Conservation (phyloP, 345 rosid genomes). For the Psidium guajava region DNA sequence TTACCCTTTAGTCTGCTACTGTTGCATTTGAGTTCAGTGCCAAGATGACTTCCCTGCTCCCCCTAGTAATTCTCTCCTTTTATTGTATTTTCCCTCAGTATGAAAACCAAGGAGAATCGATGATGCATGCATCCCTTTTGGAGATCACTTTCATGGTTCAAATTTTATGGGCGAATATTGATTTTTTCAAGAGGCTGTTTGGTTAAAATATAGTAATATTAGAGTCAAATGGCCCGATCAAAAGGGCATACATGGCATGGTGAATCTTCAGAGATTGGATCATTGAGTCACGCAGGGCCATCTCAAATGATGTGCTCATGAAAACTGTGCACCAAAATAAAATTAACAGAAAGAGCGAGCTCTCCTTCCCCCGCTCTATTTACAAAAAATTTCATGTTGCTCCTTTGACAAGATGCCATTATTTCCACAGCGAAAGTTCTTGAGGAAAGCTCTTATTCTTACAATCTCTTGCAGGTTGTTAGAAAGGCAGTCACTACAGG, state of each 20-base stretch:
- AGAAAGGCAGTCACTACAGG: constrained; percentile 85
- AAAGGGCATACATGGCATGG: neutral
- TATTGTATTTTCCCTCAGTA: neutral
- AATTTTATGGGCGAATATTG: neutral
- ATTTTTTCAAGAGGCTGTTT: neutral
- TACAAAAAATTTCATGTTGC: neutral
- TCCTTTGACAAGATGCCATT: neutral
- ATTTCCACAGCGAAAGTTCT: neutral
- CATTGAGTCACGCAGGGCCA: neutral
- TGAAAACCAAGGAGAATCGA: neutral
- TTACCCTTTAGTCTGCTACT: neutral
- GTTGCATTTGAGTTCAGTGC: neutral
- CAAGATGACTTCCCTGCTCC: neutral
- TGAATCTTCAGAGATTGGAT: neutral
- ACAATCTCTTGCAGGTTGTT: constrained; percentile 37
- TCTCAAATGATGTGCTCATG: neutral
- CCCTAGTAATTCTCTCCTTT: neutral
- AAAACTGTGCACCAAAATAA: neutral
- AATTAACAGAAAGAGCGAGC: neutral
- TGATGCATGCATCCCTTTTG: neutral
- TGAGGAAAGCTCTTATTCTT: neutral
- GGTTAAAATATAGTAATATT: neutral
- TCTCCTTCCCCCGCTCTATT: neutral
- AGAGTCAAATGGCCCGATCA: neutral
- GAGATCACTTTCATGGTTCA: neutral